Evolutionary conservation across 768 basidiomycete species (phyloP).

Genomic region (Boletus bicolor): DNA sequence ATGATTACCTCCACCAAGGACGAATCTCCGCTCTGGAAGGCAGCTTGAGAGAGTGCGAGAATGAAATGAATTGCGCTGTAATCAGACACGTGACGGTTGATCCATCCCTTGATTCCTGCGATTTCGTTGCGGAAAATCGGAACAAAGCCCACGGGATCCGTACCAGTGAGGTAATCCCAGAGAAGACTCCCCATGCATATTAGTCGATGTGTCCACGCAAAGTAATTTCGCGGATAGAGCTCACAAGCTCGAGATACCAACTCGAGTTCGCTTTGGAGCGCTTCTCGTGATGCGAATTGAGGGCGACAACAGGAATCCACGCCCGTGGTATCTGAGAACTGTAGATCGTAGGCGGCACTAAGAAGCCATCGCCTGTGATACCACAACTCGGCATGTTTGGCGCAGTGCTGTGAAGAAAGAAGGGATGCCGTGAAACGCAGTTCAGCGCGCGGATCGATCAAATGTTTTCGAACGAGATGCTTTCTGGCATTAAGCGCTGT

Average conservation of each 20-base stretch:
- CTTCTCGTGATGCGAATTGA: conserved; percentile 30
- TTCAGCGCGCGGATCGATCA: conserved; percentile 43
- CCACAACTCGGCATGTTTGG: conserved; percentile 70
- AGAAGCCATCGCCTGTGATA: conserved; percentile 69
- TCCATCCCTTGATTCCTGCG: conserved; percentile 44
- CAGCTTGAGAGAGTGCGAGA: conserved; percentile 34
- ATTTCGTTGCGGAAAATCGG: conserved; percentile 41
- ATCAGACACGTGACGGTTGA: conserved; percentile 64
- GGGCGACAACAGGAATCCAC: neutral
- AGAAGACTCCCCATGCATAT: conserved; percentile 41
- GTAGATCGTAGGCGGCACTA: conserved; percentile 28
- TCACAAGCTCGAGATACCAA: conserved; percentile 51
- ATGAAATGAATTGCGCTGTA: conserved; percentile 61
- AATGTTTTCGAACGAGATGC: conserved; percentile 39
- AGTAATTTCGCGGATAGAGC: conserved; percentile 68
- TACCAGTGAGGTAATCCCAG: conserved; percentile 16
- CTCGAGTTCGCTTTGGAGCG: conserved; percentile 46
- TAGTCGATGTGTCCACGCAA: conserved; percentile 66
- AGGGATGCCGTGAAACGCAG: conserved; percentile 46
- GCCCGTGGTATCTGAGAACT: neutral
- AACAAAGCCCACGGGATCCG: conserved; percentile 16
- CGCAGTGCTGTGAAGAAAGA: conserved; percentile 49
- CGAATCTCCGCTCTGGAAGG: conserved; percentile 3
- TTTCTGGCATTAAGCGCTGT: conserved; percentile 66
- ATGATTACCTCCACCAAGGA: conserved; percentile 2